phyloP scores from a whole-genome alignment of 2,329 filamentous ascomycete genomes.

The Alternaria arbusti region DNA sequence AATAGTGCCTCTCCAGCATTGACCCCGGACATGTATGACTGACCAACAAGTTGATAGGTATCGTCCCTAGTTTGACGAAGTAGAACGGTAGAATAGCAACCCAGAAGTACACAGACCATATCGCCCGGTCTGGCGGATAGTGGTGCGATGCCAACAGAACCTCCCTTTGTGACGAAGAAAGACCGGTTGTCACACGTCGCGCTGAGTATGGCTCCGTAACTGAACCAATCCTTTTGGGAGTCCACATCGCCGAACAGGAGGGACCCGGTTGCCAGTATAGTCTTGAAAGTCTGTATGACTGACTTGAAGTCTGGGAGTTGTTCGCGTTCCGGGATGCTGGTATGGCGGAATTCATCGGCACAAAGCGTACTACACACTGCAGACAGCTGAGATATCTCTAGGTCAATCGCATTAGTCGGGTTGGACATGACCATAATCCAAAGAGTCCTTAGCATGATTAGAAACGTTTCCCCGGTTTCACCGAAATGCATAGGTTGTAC shows the following conservation, averaged over 20 bases:
- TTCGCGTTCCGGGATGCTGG: rapidly evolving
- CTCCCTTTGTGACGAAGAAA: neutral
- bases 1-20: neutral
- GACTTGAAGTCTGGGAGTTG: rapidly evolving
- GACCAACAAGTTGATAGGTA: neutral
- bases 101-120: neutral
- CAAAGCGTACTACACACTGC: neutral
- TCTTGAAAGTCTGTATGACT: neutral
- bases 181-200: too few species aligned
- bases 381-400: rapidly evolving
- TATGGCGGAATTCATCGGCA: rapidly evolving
- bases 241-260: too few species aligned
- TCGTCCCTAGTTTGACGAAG: rapidly evolving
- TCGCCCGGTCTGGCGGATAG: neutral
- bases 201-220: too few species aligned
- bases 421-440: neutral
- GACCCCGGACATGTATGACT: rapidly evolving
- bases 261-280: too few species aligned
- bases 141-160: neutral
- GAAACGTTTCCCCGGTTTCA: too few species aligned
- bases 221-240: too few species aligned
- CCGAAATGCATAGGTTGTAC: neutral
- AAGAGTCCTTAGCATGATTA: too few species aligned
- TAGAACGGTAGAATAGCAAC: rapidly evolving
- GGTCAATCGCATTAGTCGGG: neutral